Evolutionary conservation across 805 yeast species (phyloP).

Genomic region (Scheffersomyces amazonensis): DNA sequence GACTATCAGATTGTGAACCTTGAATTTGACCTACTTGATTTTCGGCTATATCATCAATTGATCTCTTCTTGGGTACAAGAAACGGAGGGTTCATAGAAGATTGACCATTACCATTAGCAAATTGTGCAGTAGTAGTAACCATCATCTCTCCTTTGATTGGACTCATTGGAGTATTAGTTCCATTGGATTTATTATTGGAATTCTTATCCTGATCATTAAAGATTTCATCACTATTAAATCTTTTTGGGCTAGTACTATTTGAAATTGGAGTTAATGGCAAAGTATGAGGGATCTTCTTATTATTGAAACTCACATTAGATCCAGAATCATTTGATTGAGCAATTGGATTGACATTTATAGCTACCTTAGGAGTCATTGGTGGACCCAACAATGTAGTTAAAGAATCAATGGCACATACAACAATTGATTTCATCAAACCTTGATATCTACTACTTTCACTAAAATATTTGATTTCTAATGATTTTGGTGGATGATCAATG

Average conservation of each 20-base stretch:
- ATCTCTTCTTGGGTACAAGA: neutral
- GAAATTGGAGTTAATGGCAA: conserved; percentile 26
- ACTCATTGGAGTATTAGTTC: conserved; percentile 2
- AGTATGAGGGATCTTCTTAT: conserved; percentile 6
- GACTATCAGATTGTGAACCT: neutral
- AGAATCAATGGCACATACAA: conserved; percentile 27
- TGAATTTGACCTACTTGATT: neutral
- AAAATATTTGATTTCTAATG: conserved; percentile 45
- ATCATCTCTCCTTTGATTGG: neutral
- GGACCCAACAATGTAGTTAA: conserved; percentile 13
- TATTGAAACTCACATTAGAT: neutral
- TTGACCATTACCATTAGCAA: neutral
- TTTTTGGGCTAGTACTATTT: conserved; percentile 19
- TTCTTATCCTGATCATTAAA: neutral
- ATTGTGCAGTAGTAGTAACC: neutral
- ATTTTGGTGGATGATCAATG: conserved; percentile 44
- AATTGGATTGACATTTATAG: conserved; percentile 18
- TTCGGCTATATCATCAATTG: neutral
- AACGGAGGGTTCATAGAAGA: neutral
- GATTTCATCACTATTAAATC: conserved; percentile 2
- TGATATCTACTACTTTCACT: conserved; percentile 32
- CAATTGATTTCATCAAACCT: conserved; percentile 33
- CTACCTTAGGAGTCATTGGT: conserved; percentile 31
- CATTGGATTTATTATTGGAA: neutral
- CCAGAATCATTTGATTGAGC: conserved; percentile 1